Evolutionary conservation across 2,329 filamentous ascomycete genomes (phyloP).

Genomic region (Exophiala sp.): DNA sequence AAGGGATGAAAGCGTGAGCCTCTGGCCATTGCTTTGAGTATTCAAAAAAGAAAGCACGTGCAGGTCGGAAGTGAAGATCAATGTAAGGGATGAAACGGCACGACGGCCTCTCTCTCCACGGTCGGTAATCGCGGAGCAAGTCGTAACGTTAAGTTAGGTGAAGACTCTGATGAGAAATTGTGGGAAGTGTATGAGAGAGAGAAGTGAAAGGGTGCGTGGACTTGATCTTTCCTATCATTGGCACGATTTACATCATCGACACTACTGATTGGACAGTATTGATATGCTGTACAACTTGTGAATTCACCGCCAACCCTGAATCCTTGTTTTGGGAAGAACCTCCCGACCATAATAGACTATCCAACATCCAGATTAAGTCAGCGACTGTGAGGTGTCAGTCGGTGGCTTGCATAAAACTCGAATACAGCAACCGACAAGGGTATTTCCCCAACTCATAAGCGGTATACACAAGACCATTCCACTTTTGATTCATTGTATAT

Average conservation of each 20-base stretch:
- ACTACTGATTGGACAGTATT: conserved; percentile 6
- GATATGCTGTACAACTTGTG: too few species aligned
- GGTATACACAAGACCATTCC: conserved; percentile 2
- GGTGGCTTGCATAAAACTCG: not conserved
- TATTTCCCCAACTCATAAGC: not conserved
- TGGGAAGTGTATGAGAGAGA: not conserved
- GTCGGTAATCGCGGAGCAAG: conserved; percentile 1
- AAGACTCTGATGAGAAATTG: not conserved
- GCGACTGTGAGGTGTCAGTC: too few species aligned
- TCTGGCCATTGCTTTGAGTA: conserved; percentile 20
- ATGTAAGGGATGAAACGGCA: not conserved
- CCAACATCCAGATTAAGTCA: too few species aligned
- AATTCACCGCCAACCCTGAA: not conserved
- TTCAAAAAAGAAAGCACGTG: conserved; percentile 1
- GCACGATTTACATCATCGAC: not conserved
- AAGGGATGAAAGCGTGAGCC: conserved; percentile 16
- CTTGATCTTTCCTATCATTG: conserved; percentile 7
- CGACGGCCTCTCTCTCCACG: not conserved
- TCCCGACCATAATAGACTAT: too few species aligned
- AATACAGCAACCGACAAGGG: not conserved
- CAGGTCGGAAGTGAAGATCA: not conserved
- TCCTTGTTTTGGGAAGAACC: too few species aligned
- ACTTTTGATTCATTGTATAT: conserved; percentile 17
- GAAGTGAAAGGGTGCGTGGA: conserved; percentile 8
- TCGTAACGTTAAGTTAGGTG: not conserved